Percentiles rank a stretch among this genome's conserved stretches.
Evolutionary conservation across 352 stramenopile species (phyloP).

Genomic region (Globisporangium uncinulatum): DNA sequence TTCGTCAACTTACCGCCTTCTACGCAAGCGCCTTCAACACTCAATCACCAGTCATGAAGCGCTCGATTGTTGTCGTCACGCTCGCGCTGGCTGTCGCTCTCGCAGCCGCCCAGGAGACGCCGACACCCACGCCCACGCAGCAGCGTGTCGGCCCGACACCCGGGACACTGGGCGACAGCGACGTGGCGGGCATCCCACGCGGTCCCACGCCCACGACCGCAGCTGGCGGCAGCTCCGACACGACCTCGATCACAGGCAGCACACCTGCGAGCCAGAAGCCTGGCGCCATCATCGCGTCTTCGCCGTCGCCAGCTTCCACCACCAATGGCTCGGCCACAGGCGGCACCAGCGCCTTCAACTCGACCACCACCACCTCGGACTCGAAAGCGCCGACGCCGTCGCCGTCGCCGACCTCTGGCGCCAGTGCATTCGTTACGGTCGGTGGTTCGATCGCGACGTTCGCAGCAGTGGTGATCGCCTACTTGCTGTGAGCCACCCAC

Average conservation of each 20-base stretch:
- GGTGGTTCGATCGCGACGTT: neutral
- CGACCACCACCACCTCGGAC: slow-evolving; percentile 9
- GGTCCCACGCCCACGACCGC: slow-evolving; percentile 14
- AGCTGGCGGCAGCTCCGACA: slow-evolving; percentile 10
- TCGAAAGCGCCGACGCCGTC: neutral
- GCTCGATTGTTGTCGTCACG: neutral
- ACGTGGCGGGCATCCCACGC: slow-evolving; percentile 16
- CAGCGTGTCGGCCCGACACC: slow-evolving; percentile 2
- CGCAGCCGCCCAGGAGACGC: slow-evolving; percentile 6
- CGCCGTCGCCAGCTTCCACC: neutral
- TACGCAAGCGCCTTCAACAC: neutral
- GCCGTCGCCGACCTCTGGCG: slow-evolving; percentile 1
- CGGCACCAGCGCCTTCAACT: slow-evolving; percentile 1
- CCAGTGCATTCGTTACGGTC: neutral
- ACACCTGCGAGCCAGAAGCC: slow-evolving; percentile 9
- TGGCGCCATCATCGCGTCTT: neutral
- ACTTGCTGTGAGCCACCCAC: slow-evolving; percentile 3
- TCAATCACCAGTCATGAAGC: slow-evolving; percentile 7
- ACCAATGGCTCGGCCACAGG: neutral
- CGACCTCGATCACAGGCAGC: slow-evolving; percentile 4
- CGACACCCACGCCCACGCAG: slow-evolving; percentile 3
- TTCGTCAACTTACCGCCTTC: neutral
- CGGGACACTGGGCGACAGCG: slow-evolving; percentile 13
- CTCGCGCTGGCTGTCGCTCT: slow-evolving; percentile 1
- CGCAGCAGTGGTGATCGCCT: slow-evolving; percentile 4